Evolutionary conservation across 805 yeast genomes (phyloP), one percentile per base, ranked within the genome.

Genomic region (Wickerhamomyces xylosicus): DNA sequence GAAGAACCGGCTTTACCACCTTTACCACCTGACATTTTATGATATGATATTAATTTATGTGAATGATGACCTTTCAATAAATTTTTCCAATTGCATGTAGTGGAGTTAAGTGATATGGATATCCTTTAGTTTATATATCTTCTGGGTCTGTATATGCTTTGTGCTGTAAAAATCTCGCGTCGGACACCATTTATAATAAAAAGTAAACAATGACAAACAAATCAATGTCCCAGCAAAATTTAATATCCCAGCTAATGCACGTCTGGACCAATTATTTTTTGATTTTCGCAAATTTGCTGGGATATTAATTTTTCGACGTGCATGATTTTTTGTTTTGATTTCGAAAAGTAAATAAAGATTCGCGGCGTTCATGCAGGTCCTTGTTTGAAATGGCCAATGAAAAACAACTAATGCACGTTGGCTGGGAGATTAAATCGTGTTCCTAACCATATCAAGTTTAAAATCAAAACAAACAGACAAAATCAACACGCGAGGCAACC

Each of bases 1-100:
- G 94, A 69, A 54, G 95, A 74, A 62, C 95, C 94, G 63, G 96
- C 95, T 73, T 89, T 89, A 63, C 92, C 92, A 76, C 81, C 73
- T 67, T 68, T 68, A 60, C 73, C 73, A 59, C 71, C 71, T 59
- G 90, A 81, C 92, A 83, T 83, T 44, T 33, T 44, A n/a, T 42
- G 33, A 43, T 46, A 19, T 37, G 36, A 35, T 41, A 37, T 40
- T 37, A 31, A 39, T 45, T 37, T 42, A 36, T 41, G 39, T 39
- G 29, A 29, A 34, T 35, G 37, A 25, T 13, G 29, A n/a, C n/a
- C n/a, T 25, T 8, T 25, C 9, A 25, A 25, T n/a, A n/a, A n/a
- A n/a, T n/a, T n/a, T n/a, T n/a, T n/a, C n/a, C n/a, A n/a, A n/a
- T n/a, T n/a, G n/a, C n/a, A n/a, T n/a, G n/a, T n/a, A n/a, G n/a